phyloP scores from a whole-genome alignment of 768 basidiomycete genomes.

The Termitomyces sp. region DNA sequence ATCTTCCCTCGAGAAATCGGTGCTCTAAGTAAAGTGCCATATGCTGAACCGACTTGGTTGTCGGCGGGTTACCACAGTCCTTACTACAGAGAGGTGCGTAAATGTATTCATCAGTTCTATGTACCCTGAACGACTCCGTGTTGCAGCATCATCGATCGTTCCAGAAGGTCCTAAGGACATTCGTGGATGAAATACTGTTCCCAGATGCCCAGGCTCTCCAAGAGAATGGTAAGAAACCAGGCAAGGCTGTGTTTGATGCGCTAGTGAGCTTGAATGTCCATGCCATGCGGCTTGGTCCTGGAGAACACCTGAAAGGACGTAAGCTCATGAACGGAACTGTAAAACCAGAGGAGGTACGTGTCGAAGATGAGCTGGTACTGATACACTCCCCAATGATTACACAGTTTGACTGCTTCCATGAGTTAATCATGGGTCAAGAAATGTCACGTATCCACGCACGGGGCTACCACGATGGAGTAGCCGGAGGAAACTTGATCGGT shows the following conservation, averaged over 20 bases:
- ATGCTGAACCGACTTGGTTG: slow-evolving; percentile 77
- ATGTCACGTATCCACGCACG: slow-evolving; percentile 47
- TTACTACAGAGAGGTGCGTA: slow-evolving; percentile 18
- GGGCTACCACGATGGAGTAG: slow-evolving; percentile 67
- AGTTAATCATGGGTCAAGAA: slow-evolving; percentile 66
- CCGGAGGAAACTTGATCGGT: slow-evolving; percentile 63
- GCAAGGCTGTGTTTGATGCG: slow-evolving; percentile 9
- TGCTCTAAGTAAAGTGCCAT: slow-evolving; percentile 61
- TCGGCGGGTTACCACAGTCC: slow-evolving; percentile 44
- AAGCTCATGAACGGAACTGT: slow-evolving; percentile 14
- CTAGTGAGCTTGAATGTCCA: slow-evolving; percentile 13
- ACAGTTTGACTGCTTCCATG: slow-evolving; percentile 57
- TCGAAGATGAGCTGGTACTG: not conserved
- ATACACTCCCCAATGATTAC: slow-evolving; percentile 15
- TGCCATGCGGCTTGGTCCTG: slow-evolving; percentile 15
- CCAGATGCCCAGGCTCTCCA: slow-evolving; percentile 16
- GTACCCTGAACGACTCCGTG: not conserved
- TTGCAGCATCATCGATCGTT: slow-evolving; percentile 15
- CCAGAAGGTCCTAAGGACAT: slow-evolving; percentile 13
- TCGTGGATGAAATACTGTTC: slow-evolving; percentile 14
- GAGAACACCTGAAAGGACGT: slow-evolving; percentile 13
- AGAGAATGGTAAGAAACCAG: slow-evolving; percentile 14
- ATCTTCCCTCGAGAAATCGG: slow-evolving; percentile 43
- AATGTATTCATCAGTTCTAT: not conserved
- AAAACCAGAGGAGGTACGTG: slow-evolving; percentile 10